phyloP scores from a whole-genome alignment of 2,329 filamentous ascomycete genomes.

The Aspergillus glaucus region DNA sequence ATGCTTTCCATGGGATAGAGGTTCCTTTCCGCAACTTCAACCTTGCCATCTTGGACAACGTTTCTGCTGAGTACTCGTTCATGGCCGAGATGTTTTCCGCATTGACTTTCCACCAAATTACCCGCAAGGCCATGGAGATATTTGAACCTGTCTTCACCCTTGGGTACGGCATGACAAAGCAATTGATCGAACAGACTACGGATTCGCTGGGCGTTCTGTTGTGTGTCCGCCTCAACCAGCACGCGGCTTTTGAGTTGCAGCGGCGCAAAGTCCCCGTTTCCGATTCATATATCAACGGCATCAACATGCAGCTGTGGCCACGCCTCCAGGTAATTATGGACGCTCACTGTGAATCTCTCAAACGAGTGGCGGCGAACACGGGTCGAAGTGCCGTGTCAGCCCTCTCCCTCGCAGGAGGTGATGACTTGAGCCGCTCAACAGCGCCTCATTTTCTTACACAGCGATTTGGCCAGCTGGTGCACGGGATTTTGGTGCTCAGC shows the following conservation, averaged over 20 bases:
- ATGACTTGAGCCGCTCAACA: conserved; percentile 37
- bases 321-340: conserved; percentile 93
- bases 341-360: conserved; percentile 81
- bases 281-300: conserved; percentile 88
- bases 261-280: conserved; percentile 81
- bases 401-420: conserved; percentile 46
- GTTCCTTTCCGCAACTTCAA: conserved; percentile 92
- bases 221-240: conserved; percentile 90
- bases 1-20: conserved; percentile 78
- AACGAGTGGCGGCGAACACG: conserved; percentile 47
- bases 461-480: conserved; percentile 86
- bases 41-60: conserved; percentile 86
- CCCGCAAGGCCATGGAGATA: conserved; percentile 76
- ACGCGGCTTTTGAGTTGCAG: conserved; percentile 89
- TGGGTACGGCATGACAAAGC: conserved; percentile 69
- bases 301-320: conserved; percentile 94
- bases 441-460: conserved; percentile 91
- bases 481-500: conserved; percentile 75
- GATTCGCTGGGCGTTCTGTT: conserved; percentile 83
- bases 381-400: conserved; percentile 48
- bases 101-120: conserved; percentile 67
- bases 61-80: conserved; percentile 91
- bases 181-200: conserved; percentile 67
- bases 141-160: conserved; percentile 87
- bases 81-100: conserved; percentile 83